Conservation (phyloP, 495 filamentous ascomycete species). For the Penicillium ochrochloron region DNA sequence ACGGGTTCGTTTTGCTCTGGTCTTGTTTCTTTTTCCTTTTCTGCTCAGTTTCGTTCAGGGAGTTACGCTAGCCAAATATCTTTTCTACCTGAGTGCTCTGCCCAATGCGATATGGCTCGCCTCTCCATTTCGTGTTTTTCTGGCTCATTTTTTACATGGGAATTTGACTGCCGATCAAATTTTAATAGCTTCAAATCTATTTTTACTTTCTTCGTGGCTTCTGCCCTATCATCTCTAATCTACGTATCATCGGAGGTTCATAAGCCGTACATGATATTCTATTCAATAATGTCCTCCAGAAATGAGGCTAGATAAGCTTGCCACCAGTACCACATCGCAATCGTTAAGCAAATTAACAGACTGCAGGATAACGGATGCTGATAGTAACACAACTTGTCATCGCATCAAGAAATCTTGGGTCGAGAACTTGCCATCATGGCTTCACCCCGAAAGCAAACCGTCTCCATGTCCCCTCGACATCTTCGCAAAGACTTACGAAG, state of each 20-base stretch:
- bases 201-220: neutral
- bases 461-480: conserved; percentile 50
- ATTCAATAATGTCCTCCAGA: neutral
- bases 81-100: neutral
- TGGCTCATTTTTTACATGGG: neutral
- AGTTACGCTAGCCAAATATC: neutral
- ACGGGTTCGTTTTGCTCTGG: conserved; percentile 1
- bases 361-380: neutral
- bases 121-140: neutral
- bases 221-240: conserved; percentile 1
- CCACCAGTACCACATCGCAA: neutral
- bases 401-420: neutral
- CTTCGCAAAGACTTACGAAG: conserved; percentile 48
- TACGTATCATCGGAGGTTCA: neutral
- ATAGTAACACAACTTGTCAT: neutral
- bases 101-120: neutral
- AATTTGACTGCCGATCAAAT: neutral
- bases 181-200: neutral
- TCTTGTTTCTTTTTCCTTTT: neutral
- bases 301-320: neutral
- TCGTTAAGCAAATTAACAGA: neutral
- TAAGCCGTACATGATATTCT: neutral
- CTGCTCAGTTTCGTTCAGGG: neutral
- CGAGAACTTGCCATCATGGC: conserved; percentile 3
- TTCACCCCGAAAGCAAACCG: conserved; percentile 47